Evolutionary conservation across 305 asterid genomes (phyloP).

Genomic region (Fraxinus platypoda): DNA sequence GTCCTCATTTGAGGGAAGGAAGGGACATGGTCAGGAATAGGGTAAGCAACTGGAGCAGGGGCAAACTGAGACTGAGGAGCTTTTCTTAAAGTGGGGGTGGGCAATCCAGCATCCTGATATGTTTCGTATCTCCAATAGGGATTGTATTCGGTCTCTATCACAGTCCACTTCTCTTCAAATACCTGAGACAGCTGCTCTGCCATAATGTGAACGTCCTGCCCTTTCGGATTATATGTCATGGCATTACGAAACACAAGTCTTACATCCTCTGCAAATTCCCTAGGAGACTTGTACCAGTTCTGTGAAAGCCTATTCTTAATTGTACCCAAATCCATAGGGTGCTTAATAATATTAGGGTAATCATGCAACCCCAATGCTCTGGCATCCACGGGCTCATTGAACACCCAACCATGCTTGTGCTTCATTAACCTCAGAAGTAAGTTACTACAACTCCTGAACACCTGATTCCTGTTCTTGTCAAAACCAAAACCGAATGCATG

Average conservation of each 20-base stretch:
- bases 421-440: conserved; percentile 49
- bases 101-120: conserved; percentile 44
- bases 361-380: conserved; percentile 40
- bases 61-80: conserved; percentile 14
- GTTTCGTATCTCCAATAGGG: conserved; percentile 36
- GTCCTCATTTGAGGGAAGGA: conserved; percentile 31
- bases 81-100: conserved; percentile 34
- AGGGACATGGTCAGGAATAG: conserved; percentile 16
- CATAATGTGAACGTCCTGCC: conserved; percentile 50
- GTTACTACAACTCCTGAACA: conserved; percentile 38
- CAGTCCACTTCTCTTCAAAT: conserved; percentile 48
- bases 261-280: conserved; percentile 52
- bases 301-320: conserved; percentile 39
- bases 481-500: conserved; percentile 25
- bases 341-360: conserved; percentile 44
- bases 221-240: conserved; percentile 51
- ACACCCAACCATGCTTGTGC: conserved; percentile 50
- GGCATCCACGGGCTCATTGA: conserved; percentile 48
- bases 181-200: conserved; percentile 46
- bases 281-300: conserved; percentile 42
- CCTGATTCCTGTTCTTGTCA: conserved; percentile 30
- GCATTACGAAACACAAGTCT: conserved; percentile 54
- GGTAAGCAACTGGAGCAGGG: conserved; percentile 18
- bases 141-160: conserved; percentile 40
- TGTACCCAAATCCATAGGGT: conserved; percentile 58